A percentile compares a stretch with the other conserved stretches of the same genome.
Conservation (phyloP, 306 rosid species). For the Lathyrus sativus region DNA sequence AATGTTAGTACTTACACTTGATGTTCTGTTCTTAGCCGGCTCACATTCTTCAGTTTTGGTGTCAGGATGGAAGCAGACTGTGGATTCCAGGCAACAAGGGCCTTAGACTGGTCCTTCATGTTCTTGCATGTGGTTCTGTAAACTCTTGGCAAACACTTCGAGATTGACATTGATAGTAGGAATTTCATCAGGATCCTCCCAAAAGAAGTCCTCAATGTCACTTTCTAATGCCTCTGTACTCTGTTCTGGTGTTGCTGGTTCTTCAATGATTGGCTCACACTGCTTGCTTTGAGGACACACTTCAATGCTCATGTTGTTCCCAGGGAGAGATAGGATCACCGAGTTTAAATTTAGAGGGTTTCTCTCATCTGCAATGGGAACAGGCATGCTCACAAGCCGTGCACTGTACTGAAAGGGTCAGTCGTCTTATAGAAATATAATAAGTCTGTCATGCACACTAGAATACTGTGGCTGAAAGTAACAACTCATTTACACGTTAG, state of each 20-base stretch:
- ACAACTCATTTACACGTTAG: conserved; percentile 5
- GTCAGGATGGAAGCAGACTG: conserved; percentile 66
- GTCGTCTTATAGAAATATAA: conserved; percentile 33
- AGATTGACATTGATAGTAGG: conserved; percentile 54
- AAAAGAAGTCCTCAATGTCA: conserved; percentile 73
- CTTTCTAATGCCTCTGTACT: conserved; percentile 52
- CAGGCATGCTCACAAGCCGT: conserved; percentile 60
- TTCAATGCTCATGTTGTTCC: conserved; percentile 41
- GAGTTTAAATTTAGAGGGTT: conserved; percentile 48
- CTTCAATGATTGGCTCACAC: conserved; percentile 91
- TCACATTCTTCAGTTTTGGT: conserved; percentile 77
- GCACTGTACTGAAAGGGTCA: conserved; percentile 64
- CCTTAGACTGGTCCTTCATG: conserved; percentile 74
- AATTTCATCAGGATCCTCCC: conserved; percentile 74
- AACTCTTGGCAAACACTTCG: conserved; percentile 45
- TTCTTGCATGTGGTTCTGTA: conserved; percentile 53
- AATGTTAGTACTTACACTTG: conserved; percentile 67
- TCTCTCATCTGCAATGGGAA: conserved; percentile 43
- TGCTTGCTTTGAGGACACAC: conserved; percentile 36
- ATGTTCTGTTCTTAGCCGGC: conserved; percentile 91
- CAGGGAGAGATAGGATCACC: conserved; percentile 55
- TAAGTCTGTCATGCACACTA: conserved; percentile 5
- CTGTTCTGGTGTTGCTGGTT: conserved; percentile 83
- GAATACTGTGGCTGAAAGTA: conserved; percentile 10
- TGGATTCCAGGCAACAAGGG: conserved; percentile 71